Base-by-base conservation (phyloP, 108 stramenopile genomes). In the Cyclotella baltica region DNA sequence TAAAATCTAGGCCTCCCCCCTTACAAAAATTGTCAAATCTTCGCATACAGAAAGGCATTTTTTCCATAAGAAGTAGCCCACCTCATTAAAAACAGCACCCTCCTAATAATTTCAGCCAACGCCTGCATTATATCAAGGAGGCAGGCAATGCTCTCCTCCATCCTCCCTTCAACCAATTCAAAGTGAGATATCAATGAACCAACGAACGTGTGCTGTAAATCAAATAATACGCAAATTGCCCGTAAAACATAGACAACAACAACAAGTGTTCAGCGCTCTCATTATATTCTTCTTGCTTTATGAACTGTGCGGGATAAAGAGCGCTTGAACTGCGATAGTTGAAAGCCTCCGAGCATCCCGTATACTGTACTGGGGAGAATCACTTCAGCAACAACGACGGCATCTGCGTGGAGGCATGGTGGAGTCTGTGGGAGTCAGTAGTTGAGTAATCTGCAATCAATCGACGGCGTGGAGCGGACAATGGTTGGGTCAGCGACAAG, bases 11-110 rank as follows among this genome's bases (percentile, higher is more conserved):
- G n/a, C 16, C 34, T 40, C 11, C 75, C n/a, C 31, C 5, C 64
- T 51, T 16, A 67, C 33, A 30, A 56, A 76, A 1, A 76, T 30
- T 13, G 69, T 58, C 8, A 78, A 51, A 37, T 78, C 77, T 35
- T 77, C 55, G 76, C 76, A 61, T 69, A 69, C 2, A 77, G 56
- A 20, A 67, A 68, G 5, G 76, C 66, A 20, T 68, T 0, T 31
- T 77, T 67, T 4, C 55, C 76, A 31, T 77, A 61, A 19, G 57
- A 29, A 3, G 3, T 47, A 28, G 36, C 50, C 76, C 76, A 77
- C n/a, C 23, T 29, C 30, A 68, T 5, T 0, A 68, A 59, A 20
- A 68, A 77, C 27, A 68, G 29, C 6, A 61, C 4, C n/a, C n/a
- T n/a, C n/a, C n/a, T n/a, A n/a, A n/a, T n/a, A n/a, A 61, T 61